Conservation (phyloP, 2,329 filamentous ascomycete genomes). For the Diaporthe humulicola region DNA sequence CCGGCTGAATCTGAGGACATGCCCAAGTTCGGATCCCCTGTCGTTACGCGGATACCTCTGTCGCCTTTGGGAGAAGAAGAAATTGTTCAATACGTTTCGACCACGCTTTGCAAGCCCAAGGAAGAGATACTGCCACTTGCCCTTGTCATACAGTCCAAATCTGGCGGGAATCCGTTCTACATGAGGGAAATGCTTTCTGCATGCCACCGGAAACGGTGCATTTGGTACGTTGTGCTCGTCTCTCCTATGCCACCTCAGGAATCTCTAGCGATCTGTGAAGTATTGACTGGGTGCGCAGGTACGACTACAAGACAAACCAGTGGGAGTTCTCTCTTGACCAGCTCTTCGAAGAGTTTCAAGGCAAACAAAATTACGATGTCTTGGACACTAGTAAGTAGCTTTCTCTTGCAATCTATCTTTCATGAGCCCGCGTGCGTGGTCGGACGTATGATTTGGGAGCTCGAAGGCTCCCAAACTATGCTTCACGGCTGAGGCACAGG, state of each 20-base stretch:
- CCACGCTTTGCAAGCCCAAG: constrained; percentile 80
- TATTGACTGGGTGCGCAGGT: constrained; percentile 7
- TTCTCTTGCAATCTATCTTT: too few relatives aligned
- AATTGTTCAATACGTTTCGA: constrained; percentile 84
- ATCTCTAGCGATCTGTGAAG: background rate
- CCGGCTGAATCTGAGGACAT: constrained; percentile 67
- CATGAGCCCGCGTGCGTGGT: background rate
- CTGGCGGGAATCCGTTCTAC: constrained; percentile 89
- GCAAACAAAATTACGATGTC: constrained; percentile 82
- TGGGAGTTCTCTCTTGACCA: constrained; percentile 91
- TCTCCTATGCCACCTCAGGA: background rate
- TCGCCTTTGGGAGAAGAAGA: constrained; percentile 82
- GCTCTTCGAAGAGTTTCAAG: constrained; percentile 87
- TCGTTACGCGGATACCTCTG: constrained; percentile 79
- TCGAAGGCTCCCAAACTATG: too few relatives aligned
- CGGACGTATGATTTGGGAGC: background rate
- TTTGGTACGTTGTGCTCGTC: constrained; percentile 75
- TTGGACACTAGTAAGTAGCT: constrained; percentile 72
- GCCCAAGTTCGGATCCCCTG: constrained; percentile 62
- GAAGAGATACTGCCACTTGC: constrained; percentile 83
- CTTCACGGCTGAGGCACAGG: background rate
- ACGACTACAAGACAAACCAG: constrained; percentile 80
- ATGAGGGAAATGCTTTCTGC: constrained; percentile 91
- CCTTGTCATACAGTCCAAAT: constrained; percentile 90
- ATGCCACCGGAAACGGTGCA: constrained; percentile 84